Evolutionary conservation across 2,329 filamentous ascomycete species (phyloP), one percentile per base, ranked within the genome.

Genomic region (Teratosphaeria nubilosa): DNA sequence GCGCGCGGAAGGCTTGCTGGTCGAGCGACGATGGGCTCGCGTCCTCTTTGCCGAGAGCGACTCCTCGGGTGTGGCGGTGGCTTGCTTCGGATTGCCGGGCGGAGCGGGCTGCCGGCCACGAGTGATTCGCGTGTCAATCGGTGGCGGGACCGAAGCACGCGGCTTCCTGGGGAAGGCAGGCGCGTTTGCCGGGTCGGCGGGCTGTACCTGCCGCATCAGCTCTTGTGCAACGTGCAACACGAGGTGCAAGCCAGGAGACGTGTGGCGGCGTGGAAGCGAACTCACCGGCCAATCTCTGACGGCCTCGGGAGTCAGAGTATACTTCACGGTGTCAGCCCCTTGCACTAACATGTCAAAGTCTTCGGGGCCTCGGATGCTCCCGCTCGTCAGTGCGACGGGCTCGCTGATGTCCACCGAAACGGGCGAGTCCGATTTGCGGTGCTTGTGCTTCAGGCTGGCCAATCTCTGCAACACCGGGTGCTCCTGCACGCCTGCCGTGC

Each of bases 321-420:
- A 78, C 64, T 79, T 79, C 24, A 79, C 75, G 5, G 77, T 79
- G 30, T 79, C 77, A 51, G 74, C 71, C 20, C 75, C 70, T 63
- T 76, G 74, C 50, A 79, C 72, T 48, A 78, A 71, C 48, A 73
- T 72, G 56, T 80, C 77, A 63, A 80, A 80, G 60, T 79, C 75
- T 56, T 71, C 67, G 6, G 70, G 69, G 10, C 68, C 69, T 27
- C 65, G 65, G 51, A 70, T 71, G 51, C 65, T 69, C 3, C 68
- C 68, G 55, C 68, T 70, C 9, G 67, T 71, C 27, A 70, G 56
- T 10, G 62, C 61, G 24, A 61, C 57, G n/a, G 59, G 57, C 13
- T 56, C 57, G 10, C 56, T 51, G 14, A 59, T 32, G 25, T 64
- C 63, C n/a, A 31, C 30, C 24, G 41, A 31, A 10, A 20, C 32